Percentiles rank a stretch among this genome's conserved stretches.
Evolutionary conservation across 352 stramenopile genomes (phyloP).

Genomic region (Ochromonadaceae sp.): DNA sequence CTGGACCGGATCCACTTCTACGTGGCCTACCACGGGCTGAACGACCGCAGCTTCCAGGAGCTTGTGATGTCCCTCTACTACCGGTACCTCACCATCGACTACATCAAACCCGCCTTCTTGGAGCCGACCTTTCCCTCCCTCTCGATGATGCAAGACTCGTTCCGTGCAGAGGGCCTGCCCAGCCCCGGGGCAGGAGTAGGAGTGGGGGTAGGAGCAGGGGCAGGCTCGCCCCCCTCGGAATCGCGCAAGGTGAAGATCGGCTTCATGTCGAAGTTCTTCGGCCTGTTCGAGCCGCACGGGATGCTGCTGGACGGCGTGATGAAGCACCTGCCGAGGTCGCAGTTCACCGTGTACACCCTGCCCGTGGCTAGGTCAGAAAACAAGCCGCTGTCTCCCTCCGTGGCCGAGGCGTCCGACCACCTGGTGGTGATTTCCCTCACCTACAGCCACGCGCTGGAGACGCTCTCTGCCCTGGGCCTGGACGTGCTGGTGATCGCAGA

Average conservation of each 20-base stretch:
- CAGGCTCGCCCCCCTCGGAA: no score
- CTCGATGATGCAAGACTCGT: no score
- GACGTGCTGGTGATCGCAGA: conserved; percentile 44
- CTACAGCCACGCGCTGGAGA: conserved; percentile 7
- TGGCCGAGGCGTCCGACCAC: conserved; percentile 29
- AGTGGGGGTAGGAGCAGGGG: no score
- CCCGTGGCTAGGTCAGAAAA: conserved; percentile 19
- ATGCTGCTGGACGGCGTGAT: conserved; percentile 42
- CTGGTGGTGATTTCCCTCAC: conserved; percentile 25
- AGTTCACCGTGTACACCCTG: conserved; percentile 29
- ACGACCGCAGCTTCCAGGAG: conserved; percentile 32
- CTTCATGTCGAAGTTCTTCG: conserved; percentile 47
- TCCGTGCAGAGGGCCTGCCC: no score
- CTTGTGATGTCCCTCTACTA: conserved; percentile 23
- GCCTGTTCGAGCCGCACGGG: conserved; percentile 39
- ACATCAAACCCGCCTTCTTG: no score
- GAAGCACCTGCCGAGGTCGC: conserved; percentile 24
- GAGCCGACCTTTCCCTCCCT: no score
- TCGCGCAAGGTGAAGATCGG: conserved; percentile 29
- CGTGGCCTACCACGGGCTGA: conserved; percentile 35
- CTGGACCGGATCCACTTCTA: conserved; percentile 39
- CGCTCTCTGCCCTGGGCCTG: conserved; percentile 22
- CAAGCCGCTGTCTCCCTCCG: conserved; percentile 7
- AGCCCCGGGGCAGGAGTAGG: no score
- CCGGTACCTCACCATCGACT: no score